Conservation (phyloP, 805 yeast genomes). For the Teunomyces pallodes region DNA sequence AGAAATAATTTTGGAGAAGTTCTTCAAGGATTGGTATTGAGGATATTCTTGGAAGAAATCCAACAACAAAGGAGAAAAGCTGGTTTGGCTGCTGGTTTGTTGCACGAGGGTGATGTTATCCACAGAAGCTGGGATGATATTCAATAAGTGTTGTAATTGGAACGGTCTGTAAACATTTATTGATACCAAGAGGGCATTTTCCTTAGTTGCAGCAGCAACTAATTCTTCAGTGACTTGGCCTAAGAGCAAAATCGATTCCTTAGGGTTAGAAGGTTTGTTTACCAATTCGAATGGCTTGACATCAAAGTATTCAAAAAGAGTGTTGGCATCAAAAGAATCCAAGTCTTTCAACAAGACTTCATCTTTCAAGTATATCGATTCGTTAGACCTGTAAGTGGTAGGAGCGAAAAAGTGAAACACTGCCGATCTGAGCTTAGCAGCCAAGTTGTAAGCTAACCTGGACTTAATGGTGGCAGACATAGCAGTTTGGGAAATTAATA, state of each 20-base stretch:
- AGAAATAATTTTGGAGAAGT: constrained; percentile 49
- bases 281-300: constrained; percentile 30
- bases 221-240: constrained; percentile 55
- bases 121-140: constrained; percentile 52
- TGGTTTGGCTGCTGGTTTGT: constrained; percentile 40
- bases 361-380: constrained; percentile 11
- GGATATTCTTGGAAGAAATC: constrained; percentile 67
- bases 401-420: constrained; percentile 70
- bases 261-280: constrained; percentile 33
- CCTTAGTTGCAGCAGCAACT: constrained; percentile 33
- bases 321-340: constrained; percentile 17
- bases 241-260: constrained; percentile 56
- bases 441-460: constrained; percentile 56
- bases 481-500: constrained; percentile 64
- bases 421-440: constrained; percentile 48
- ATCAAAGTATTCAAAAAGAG: constrained; percentile 21
- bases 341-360: constrained; percentile 15
- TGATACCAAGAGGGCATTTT: constrained; percentile 48
- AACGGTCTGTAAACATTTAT: constrained; percentile 76
- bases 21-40: constrained; percentile 43
- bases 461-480: constrained; percentile 55
- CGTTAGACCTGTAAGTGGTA: constrained; percentile 10
- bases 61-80: constrained; percentile 67
- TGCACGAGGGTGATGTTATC: constrained; percentile 61
- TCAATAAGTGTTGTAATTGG: constrained; percentile 48